Evolutionary conservation across 345 rosid species (phyloP), one percentile per base, ranked within the genome.

Genomic region (Aethionema arabicum): DNA sequence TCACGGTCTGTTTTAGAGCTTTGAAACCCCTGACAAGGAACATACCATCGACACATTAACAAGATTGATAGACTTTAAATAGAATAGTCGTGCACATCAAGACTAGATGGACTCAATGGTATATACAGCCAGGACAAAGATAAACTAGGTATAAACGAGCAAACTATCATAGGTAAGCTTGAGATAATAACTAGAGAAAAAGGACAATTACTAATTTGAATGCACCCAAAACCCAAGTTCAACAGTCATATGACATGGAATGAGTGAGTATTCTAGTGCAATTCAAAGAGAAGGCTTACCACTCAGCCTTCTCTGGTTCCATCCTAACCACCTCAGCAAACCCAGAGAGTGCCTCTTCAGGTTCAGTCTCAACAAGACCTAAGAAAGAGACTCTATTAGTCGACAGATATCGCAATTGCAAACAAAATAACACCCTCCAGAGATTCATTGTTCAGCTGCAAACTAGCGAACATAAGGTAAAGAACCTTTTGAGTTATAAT

Each of bases 291-390:
- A 14, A 4, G 11, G 44, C 82, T 84, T 72, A 95, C 98, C 99
- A 90, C 31, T 95, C 99, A 54, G 99, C 95, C 75, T 95, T 95
- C 62, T 90, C 91, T 41, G 96, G 99, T 72, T 95, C 99, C 99
- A 95, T 95, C 61, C 50, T 62, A 50, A 95, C 96, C 29, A 95
- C 98, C 72, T 85, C 91, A 44, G 89, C 91, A 76, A 95, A 95
- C 48, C 97, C 99, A 51, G 89, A 78, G 56, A 95, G 98, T 35
- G 99, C 99, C 5, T 62, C 85, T 85, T 86, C 91, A 44, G 96
- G 95, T 15, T 90, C 98, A 32, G 90, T 83, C 77, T 90, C 99
- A 58, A 90, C 93, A 82, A 90, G 57, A 67, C 95, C 99, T 93
- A 70, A 43, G 4, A 38, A 36, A 64, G 0, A 11, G 52, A 41